A percentile compares a stretch with the other conserved stretches of the same genome.
Conservation (phyloP, 352 stramenopile species). For the Phytophthora brassicae region DNA sequence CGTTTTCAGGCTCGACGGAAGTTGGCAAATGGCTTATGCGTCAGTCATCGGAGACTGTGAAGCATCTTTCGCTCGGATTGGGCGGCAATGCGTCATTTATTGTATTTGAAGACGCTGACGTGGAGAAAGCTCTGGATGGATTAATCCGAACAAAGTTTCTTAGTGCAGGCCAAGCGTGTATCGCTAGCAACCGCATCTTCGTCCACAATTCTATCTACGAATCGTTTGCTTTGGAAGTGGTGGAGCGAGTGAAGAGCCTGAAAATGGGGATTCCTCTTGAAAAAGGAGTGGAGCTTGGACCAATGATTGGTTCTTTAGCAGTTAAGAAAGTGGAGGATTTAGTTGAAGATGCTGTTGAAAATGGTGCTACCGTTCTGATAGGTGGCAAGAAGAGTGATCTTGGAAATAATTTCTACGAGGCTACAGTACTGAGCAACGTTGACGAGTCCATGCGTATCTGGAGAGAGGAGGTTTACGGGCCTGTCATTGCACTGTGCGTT, state of each 20-base stretch:
- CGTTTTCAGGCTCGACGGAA: conserved; percentile 81
- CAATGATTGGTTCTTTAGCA: conserved; percentile 91
- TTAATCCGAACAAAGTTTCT: conserved; percentile 81
- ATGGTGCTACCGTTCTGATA: conserved; percentile 84
- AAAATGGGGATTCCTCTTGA: conserved; percentile 88
- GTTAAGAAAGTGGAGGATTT: conserved; percentile 81
- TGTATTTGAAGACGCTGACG: conserved; percentile 86
- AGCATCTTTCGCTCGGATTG: conserved; percentile 78
- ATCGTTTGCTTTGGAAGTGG: conserved; percentile 82
- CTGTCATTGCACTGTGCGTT: conserved; percentile 87
- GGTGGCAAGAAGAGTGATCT: conserved; percentile 75
- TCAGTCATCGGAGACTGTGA: conserved; percentile 71
- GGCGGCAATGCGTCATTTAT: conserved; percentile 91
- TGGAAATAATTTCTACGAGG: conserved; percentile 91
- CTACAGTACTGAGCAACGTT: conserved; percentile 91
- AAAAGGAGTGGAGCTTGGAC: conserved; percentile 79
- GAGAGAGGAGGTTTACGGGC: conserved; percentile 95
- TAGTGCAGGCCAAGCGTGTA: conserved; percentile 84
- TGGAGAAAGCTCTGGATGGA: conserved; percentile 74
- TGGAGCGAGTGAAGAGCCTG: conserved; percentile 62
- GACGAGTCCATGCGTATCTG: conserved; percentile 84
- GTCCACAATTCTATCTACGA: conserved; percentile 92
- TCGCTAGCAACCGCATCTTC: conserved; percentile 90
- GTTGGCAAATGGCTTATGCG: conserved; percentile 77
- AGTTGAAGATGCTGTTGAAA: conserved; percentile 85